Percentiles rank a stretch among this genome's conserved stretches.
phyloP scores from a whole-genome alignment of 495 filamentous ascomycete genomes.

The Penicillium alfredii region DNA sequence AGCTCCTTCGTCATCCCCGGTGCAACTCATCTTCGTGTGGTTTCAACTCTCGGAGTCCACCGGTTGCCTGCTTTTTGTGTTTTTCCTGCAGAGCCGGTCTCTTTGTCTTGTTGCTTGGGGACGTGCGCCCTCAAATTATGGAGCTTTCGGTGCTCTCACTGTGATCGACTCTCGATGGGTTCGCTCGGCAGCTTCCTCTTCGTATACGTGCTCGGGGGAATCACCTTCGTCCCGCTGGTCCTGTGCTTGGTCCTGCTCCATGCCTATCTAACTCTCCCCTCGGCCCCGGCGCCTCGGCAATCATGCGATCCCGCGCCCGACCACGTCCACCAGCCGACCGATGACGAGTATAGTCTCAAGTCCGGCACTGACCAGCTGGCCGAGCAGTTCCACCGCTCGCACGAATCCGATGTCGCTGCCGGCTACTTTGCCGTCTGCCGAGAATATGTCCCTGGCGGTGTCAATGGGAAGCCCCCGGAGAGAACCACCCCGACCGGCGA shows the following conservation, averaged over 20 bases:
- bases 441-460: conserved; percentile 82
- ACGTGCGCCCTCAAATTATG: conserved; percentile 24
- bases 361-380: conserved; percentile 46
- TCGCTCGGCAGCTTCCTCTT: conserved; percentile 62
- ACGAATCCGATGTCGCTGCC: conserved; percentile 78
- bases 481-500: conserved; percentile 74
- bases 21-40: neutral
- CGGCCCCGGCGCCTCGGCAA: conserved; percentile 31
- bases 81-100: conserved; percentile 16
- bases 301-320: conserved; percentile 32
- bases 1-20: neutral
- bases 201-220: conserved; percentile 79
- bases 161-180: conserved; percentile 54
- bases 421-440: conserved; percentile 94
- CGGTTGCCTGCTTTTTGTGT: neutral
- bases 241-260: conserved; percentile 58
- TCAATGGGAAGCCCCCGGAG: conserved; percentile 87
- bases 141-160: conserved; percentile 28
- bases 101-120: conserved; percentile 5
- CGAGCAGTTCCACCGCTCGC: conserved; percentile 49
- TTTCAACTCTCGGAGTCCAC: neutral
- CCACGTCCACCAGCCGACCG: conserved; percentile 27
- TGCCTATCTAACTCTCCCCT: conserved; percentile 63
- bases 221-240: conserved; percentile 82
- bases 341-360: conserved; percentile 46